Base-by-base conservation (phyloP, 2,329 filamentous ascomycete species). In the Rachicladosporium sp. region DNA sequence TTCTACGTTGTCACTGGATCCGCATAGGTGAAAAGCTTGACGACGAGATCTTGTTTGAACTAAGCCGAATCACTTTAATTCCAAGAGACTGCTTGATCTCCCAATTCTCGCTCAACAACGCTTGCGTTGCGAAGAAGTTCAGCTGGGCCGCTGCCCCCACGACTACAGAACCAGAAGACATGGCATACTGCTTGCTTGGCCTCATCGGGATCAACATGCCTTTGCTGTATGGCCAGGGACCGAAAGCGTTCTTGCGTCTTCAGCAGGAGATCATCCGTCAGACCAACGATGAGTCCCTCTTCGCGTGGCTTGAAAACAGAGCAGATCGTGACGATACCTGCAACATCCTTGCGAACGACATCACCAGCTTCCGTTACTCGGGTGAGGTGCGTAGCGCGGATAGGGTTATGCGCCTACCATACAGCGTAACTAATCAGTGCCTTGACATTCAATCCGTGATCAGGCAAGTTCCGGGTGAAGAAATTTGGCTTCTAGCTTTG, bases 191-290 rank as follows among this genome's bases (percentile, higher is more conserved):
- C 3, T 48, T 70, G 0, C 40, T 69, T 4, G 67, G 67, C 0
- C 52, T 70, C 0, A 68, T 70, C 19, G 51, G 52, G 0, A 52
- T 69, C 27, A 58, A 63, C 27, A 66, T 70, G 59, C 58, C 65
- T 0, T 43, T 68, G 3, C 36, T 68, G 0, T 69, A 69, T 36
- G 66, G 66, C 0, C 54, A 57, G 34, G 51, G 52, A 4, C 31
- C 34, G 8, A 44, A 38, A 21, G 49, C 46, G 3, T 51, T 50
- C 37, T 11, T 35, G 5, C 30, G 49, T 13, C 40, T 51, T 7
- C 48, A 49, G 37, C 40, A 50, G 31, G 42, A 46, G 11, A 45
- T 50, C 9, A 43, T 51, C 4, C 40, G 37, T 29, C 15, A 30
- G 12, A 33, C 29, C 11, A 35, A 34, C 3, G 19, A 54, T 29